Conservation (phyloP, 108 stramenopile species). For the Licmophora abbreviata region DNA sequence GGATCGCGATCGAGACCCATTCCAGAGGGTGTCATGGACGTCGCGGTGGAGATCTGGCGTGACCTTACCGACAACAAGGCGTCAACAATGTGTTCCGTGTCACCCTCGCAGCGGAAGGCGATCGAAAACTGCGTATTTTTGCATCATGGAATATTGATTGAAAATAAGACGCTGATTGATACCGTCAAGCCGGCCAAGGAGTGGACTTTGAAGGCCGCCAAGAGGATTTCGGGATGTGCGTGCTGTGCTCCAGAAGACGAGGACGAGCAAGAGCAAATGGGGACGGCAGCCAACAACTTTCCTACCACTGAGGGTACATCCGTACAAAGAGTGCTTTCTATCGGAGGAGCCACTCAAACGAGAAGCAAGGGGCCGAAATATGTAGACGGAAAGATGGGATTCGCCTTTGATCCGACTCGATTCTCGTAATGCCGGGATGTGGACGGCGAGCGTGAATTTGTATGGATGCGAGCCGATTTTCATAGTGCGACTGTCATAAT, state of each 20-base stretch:
- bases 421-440: conserved; percentile 11
- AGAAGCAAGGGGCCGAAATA: conserved; percentile 8
- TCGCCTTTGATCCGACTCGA: conserved; percentile 34
- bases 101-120: too few relatives aligned
- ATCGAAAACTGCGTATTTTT: conserved; percentile 38
- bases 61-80: conserved; percentile 23
- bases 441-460: too few relatives aligned
- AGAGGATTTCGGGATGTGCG: conserved; percentile 12
- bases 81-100: too few relatives aligned
- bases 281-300: background rate
- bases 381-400: conserved; percentile 26
- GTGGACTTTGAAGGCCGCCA: conserved; percentile 55
- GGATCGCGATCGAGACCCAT: conserved; percentile 56
- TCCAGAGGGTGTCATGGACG: conserved; percentile 39
- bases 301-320: background rate
- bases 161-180: conserved; percentile 73
- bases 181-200: conserved; percentile 71
- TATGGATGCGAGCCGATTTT: too few relatives aligned
- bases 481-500: too few relatives aligned
- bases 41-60: conserved; percentile 32
- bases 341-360: background rate
- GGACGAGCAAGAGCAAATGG: conserved; percentile 11
- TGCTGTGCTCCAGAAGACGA: conserved; percentile 23
- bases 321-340: background rate
- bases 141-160: conserved; percentile 74